Percentiles rank a stretch among this genome's conserved stretches.
phyloP scores from a whole-genome alignment of 75 land plant genomes.

The Pinus taeda region DNA sequence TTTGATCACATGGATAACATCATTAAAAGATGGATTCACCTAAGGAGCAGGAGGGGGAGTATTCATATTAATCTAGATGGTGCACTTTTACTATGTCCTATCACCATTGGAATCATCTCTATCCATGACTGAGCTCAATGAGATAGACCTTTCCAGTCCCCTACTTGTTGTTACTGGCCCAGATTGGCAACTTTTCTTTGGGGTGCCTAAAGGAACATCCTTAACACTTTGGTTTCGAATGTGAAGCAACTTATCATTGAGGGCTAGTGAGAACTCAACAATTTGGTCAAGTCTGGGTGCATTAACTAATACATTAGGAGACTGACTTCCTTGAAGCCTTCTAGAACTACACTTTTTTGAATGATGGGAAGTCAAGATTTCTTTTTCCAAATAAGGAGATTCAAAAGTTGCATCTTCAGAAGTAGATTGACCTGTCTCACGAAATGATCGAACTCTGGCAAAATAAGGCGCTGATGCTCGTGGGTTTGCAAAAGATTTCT shows the following conservation, averaged over 20 bases:
- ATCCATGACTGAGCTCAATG: slow-evolving; percentile 20
- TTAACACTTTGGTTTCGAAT: background rate
- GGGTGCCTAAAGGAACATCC: slow-evolving; percentile 12
- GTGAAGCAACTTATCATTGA: slow-evolving; percentile 35
- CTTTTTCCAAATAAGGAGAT: background rate
- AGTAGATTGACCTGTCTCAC: background rate
- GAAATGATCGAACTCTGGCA: background rate
- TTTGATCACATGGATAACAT: no score
- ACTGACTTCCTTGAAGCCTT: slow-evolving; percentile 24
- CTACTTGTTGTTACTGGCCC: background rate
- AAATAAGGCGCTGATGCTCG: slow-evolving; percentile 4
- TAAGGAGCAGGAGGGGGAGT: background rate
- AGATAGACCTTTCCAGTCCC: slow-evolving; percentile 4
- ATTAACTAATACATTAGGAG: slow-evolving; percentile 84
- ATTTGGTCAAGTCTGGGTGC: slow-evolving; percentile 77
- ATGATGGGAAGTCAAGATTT: background rate
- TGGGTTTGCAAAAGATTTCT: background rate
- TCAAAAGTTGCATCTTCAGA: slow-evolving; percentile 6
- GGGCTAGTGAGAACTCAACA: slow-evolving; percentile 47
- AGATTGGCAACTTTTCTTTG: background rate
- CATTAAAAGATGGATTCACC: no score
- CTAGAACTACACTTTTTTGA: slow-evolving; percentile 16
- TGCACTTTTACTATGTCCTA: slow-evolving; percentile 59
- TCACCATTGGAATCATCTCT: slow-evolving; percentile 31
- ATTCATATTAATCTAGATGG: slow-evolving; percentile 32